These are phyloP conservation scores for Phytophthora aleatoria DNA, from an alignment of 352 stramenopile genomes.

Conservation along the genomic window DNA sequence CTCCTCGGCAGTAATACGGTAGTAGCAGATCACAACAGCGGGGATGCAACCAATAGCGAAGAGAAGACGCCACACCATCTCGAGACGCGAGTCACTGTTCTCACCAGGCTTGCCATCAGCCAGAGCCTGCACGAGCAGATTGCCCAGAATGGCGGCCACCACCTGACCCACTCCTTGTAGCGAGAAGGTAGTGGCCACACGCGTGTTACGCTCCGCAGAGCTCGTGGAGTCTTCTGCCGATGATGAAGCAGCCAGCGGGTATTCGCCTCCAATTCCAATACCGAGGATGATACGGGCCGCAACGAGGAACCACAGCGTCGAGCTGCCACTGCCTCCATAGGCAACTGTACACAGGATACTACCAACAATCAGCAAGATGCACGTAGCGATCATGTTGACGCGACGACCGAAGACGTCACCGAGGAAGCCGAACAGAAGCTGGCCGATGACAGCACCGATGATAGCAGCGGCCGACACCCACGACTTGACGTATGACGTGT, in stretches of 20 bases:
- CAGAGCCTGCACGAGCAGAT: slow-evolving; percentile 52
- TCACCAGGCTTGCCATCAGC: slow-evolving; percentile 31
- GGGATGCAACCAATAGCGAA: slow-evolving; percentile 60
- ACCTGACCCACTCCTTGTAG: slow-evolving; percentile 61
- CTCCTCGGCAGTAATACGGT: slow-evolving; percentile 57
- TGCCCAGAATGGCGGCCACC: slow-evolving; percentile 53
- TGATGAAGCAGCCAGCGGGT: slow-evolving; percentile 48
- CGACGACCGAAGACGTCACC: slow-evolving; percentile 25
- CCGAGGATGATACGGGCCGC: slow-evolving; percentile 18
- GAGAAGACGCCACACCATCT: slow-evolving; percentile 66
- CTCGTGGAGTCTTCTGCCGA: slow-evolving; percentile 56
- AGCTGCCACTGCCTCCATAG: slow-evolving; percentile 8
- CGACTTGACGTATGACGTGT: slow-evolving; percentile 66
- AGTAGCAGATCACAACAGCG: slow-evolving; percentile 57
- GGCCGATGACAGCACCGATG: slow-evolving; percentile 23
- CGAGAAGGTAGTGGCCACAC: slow-evolving; percentile 63
- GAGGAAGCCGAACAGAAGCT: slow-evolving; percentile 21
- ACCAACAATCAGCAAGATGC: slow-evolving; percentile 16
- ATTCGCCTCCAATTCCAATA: slow-evolving; percentile 25
- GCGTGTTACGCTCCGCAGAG: slow-evolving; percentile 46
- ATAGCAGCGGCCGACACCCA: slow-evolving; percentile 51
- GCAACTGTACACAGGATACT: slow-evolving; percentile 15
- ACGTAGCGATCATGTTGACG: slow-evolving; percentile 32
- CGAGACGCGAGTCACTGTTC: slow-evolving; percentile 42
- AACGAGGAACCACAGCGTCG: slow-evolving; percentile 25